Percentiles rank a stretch among this genome's conserved stretches.
Evolutionary conservation across 2,329 filamentous ascomycete species (phyloP).

Genomic region (Incumbomyces lentus): DNA sequence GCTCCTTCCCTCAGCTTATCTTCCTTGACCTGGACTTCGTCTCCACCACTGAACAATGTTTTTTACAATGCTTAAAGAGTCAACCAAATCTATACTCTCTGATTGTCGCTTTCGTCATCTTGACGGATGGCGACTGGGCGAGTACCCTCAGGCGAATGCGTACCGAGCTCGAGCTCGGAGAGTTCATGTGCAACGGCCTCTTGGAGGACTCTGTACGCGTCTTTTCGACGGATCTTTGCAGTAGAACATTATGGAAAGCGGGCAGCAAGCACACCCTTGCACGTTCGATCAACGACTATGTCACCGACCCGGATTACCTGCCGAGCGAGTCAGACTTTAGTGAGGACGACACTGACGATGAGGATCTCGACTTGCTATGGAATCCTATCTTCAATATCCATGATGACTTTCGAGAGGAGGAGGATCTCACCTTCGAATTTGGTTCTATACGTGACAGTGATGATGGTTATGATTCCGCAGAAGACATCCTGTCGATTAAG

Average conservation of each 20-base stretch:
- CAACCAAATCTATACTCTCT: constrained; percentile 13
- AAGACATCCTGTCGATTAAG: background rate
- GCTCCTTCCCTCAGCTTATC: constrained; percentile 13
- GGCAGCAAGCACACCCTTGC: constrained; percentile 10
- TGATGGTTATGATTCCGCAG: background rate
- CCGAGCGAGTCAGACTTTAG: background rate
- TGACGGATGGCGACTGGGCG: constrained; percentile 13
- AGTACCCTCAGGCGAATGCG: constrained; percentile 12
- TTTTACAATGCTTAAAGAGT: constrained; percentile 13
- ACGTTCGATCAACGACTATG: constrained; percentile 13
- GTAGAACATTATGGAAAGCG: constrained; percentile 10
- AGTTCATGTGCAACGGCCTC: constrained; percentile 13
- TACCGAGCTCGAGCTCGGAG: constrained; percentile 10
- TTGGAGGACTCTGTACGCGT: constrained; percentile 15
- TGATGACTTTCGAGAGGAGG: background rate
- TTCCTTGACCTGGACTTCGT: constrained; percentile 18
- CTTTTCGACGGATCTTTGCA: constrained; percentile 15
- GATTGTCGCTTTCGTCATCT: constrained; percentile 13
- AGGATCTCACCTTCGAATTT: constrained; percentile 1
- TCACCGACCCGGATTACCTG: constrained; percentile 8
- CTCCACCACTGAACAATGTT: constrained; percentile 11
- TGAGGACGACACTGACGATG: background rate
- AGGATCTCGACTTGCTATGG: background rate
- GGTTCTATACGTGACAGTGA: background rate
- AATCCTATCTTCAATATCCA: background rate